Base-by-base conservation (phyloP, 108 stramenopile species). In the Cyclotella baltica region DNA sequence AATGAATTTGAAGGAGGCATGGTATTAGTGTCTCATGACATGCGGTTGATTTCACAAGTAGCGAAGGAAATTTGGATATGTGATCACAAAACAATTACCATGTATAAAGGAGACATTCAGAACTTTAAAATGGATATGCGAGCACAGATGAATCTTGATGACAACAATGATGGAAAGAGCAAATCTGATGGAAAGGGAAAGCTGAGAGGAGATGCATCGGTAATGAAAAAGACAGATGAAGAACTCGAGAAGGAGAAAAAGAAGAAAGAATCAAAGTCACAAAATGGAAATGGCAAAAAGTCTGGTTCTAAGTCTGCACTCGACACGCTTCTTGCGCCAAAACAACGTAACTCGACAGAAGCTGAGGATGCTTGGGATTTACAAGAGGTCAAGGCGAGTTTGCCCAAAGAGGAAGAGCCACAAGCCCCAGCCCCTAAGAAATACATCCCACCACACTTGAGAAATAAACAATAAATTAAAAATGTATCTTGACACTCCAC, bases 31-130 rank as follows among this genome's bases (percentile, higher is more conserved):
- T 92, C 89, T n/a, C 99, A 99, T 83, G 99, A 99, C 84, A 98
- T 98, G 96, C 88, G 98, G 25, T 87, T 99, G 40, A 99, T 99
- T 70, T 89, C 89, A 16, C 96, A 98, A 80, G 98, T 98, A 0
- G 97, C 96, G 16, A 89, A 98, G 55, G 98, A 99, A 77, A 98
- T 99, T 72, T 99, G 98, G 98, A 94, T 99, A 52, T 97, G 97
- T 77, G 98, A 99, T 75, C 76, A 97, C 75, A 91, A 90, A 74
- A 94, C 91, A 23, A 95, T 99, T 47, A 74, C 83, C 23, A 89
- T 77, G 62, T 98, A 93, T 83, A 36, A 73, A 29, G 98, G 97
- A 28, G 97, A 97, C 66, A 99, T 99, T 66, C 80, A 78, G 63
- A 92, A 90, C 67, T 99, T 97, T 77, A 99, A 97, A 80, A 96